These are phyloP conservation scores for Limnanthes douglasii DNA, from an alignment of 345 rosid genomes.

Conservation along the genomic window DNA sequence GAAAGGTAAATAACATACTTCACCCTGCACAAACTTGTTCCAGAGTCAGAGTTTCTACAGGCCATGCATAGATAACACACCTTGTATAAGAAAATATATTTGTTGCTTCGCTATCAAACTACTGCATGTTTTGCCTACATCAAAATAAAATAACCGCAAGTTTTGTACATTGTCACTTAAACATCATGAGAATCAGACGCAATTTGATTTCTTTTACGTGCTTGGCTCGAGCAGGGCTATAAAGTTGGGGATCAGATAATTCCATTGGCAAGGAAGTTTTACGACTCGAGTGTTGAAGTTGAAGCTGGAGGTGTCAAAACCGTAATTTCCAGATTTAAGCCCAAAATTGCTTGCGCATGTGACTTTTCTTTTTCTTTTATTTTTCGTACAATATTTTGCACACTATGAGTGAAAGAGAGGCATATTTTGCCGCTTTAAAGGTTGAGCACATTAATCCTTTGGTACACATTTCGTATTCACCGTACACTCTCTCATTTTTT, in stretches of 20 bases:
- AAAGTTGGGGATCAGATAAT: slow-evolving; percentile 83
- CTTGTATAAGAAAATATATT: no score
- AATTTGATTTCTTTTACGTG: slow-evolving; percentile 14
- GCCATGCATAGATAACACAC: not conserved
- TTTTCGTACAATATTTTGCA: no score
- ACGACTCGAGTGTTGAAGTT: slow-evolving; percentile 53
- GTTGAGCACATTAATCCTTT: no score
- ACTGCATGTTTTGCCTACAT: no score
- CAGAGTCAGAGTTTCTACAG: not conserved
- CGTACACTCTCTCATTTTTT: no score
- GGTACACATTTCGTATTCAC: no score
- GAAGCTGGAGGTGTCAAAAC: slow-evolving; percentile 26
- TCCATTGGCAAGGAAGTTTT: slow-evolving; percentile 83
- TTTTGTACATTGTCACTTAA: not conserved
- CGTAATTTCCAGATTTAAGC: no score
- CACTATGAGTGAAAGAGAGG: no score
- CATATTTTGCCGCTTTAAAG: no score
- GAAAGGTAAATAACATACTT: slow-evolving; percentile 32
- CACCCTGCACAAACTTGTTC: not conserved
- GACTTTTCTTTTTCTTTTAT: no score
- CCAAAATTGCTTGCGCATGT: no score
- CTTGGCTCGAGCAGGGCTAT: slow-evolving; percentile 82
- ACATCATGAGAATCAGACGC: not conserved
- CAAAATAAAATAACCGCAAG: not conserved
- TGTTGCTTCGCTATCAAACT: no score